Evolutionary conservation across 495 filamentous ascomycete genomes (phyloP), one percentile per base, ranked within the genome.

Genomic region (Neurospora terricola): DNA sequence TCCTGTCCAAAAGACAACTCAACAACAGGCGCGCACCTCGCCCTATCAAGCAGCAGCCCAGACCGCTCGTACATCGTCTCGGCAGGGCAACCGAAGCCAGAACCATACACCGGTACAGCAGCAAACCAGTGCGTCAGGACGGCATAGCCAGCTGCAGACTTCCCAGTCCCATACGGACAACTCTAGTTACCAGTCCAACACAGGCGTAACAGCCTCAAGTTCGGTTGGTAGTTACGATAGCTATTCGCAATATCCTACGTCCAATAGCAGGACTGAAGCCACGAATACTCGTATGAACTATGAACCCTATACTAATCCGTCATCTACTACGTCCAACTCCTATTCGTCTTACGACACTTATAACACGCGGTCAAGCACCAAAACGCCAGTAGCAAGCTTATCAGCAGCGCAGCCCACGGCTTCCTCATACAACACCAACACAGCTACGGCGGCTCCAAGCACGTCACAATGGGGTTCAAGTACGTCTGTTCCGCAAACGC

Each of bases 291-390:
- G 70, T 16, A 69, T 77, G 12, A 69, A 75, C 2, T 80, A 79
- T 66, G 77, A 81, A 37, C 76, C 77, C 5, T 78, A 81, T 45
- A 62, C 75, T 3, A 72, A 70, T 12, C 72, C 72, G 37, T 38
- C 71, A 3, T 45, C 66, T n/a, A 45, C 73, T 68, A 73, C 48
- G 27, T 45, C 77, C 23, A 69, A 70, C 62, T 76, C 79, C 4
- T 78, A 77, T 40, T 72, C 78, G 0, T 74, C 77, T 6, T 81
- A 78, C 54, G 73, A 79, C 69, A 74, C 38, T 36, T 76, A 80
- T 36, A 78, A 73, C 34, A 27, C 73, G 3, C 73, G 72, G 2
- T 30, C 69, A 69, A 40, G 73, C n/a, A 76, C 74, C 37, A 54
- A 71, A 38, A 74, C 71, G n/a, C 48, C 76, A 6, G 37, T 78